Base-by-base conservation (phyloP, 1,139 yeast species). In the Nakaseomyces delphensis region DNA sequence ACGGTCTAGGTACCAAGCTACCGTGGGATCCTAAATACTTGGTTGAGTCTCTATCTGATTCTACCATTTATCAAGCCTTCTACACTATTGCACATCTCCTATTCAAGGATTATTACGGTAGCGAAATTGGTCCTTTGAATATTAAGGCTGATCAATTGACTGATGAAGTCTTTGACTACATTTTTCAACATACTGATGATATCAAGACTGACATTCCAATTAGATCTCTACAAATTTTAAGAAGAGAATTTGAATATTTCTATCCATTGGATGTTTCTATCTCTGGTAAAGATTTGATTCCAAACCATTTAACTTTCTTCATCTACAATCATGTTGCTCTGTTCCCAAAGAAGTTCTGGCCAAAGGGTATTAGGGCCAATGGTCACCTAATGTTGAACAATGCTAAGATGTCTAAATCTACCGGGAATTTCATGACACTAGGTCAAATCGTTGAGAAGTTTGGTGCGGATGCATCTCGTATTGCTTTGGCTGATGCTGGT, bases 401-500 rank as follows among this genome's bases (percentile, higher is more conserved):
- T 61, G 94, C 93, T 56, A 91, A 91, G 74, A 91, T 91, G 99
- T 80, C 97, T 45, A 91, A 91, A 67, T 83, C 95, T 32, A 89
- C 97, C 29, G 99, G 99, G 67, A 91, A 91, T 70, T 91, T 93
- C 63, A 74, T 87, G 81, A 91, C 98, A 42, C 73, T 91, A 63
- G 77, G 80, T 56, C 87, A 91, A 65, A 75, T 83, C 57, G 81
- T 82, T 46, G 74, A 77, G 55, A 93, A 91, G 68, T 91, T 80
- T 55, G 99, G 98, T 63, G 96, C 98, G 42, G 99, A 93, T 66
- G 97, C 97, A 36, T 74, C 95, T 16, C 83, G 99, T 73, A 84
- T 93, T 65, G 96, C 98, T 8, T 71, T 93, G 55, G 99, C 98
- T 31, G 97, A 93, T 70, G 96, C 96, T 45, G 99, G 99, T 71